Conservation (phyloP, 129 eudicot species). For the Pittosporum tobira region DNA sequence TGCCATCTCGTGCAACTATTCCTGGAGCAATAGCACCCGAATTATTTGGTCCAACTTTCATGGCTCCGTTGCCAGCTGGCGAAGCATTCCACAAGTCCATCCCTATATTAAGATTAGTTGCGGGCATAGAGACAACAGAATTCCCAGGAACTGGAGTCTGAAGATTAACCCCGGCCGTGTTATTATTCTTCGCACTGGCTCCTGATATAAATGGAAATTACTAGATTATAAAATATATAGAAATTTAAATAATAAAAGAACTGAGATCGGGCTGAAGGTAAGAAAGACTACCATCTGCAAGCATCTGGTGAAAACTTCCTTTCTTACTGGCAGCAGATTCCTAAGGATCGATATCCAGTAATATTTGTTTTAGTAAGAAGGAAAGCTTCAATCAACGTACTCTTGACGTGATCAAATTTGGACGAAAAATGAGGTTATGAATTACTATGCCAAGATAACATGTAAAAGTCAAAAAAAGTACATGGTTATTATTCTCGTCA, state of each 20-base stretch:
- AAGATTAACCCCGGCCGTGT: constrained; percentile 22
- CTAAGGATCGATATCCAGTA: constrained; percentile 20
- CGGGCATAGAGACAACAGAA: constrained; percentile 50
- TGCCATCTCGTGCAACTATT: constrained; percentile 12
- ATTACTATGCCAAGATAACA: neutral
- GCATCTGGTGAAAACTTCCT: constrained; percentile 90
- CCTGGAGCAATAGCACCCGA: constrained; percentile 34
- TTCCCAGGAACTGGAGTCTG: constrained; percentile 51
- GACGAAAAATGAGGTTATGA: neutral
- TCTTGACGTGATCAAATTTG: neutral
- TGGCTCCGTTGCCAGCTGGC: constrained; percentile 45
- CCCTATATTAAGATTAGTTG: constrained; percentile 78
- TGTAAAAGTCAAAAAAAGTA: constrained; percentile 9
- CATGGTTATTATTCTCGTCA: constrained; percentile 59
- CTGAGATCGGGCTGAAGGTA: neutral
- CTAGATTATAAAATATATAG: neutral
- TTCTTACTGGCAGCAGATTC: constrained; percentile 58
- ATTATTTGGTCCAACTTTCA: constrained; percentile 44
- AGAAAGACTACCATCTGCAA: constrained; percentile 67
- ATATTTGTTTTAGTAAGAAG: neutral
- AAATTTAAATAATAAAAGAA: neutral
- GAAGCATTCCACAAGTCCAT: constrained; percentile 88
- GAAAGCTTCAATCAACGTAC: neutral
- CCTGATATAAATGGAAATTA: constrained; percentile 23
- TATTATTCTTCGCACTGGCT: constrained; percentile 52